Evolutionary conservation across 148 eudicot genomes (phyloP).

Genomic region (Simmondsia chinensis): DNA sequence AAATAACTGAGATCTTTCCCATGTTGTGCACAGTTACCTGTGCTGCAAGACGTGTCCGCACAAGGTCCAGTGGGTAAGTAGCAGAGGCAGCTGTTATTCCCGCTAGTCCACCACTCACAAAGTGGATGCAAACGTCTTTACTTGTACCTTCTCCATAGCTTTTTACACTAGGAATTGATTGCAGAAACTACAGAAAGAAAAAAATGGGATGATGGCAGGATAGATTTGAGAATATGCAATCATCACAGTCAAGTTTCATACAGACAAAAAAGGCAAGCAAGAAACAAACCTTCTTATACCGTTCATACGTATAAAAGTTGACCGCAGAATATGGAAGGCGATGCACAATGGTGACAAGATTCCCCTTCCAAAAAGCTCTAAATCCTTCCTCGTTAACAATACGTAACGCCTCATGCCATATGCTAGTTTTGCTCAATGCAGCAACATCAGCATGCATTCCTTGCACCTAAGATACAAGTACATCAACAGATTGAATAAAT

Average conservation of each 20-base stretch:
- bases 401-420: slow-evolving; percentile 73
- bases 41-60: slow-evolving; percentile 64
- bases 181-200: slow-evolving; percentile 30
- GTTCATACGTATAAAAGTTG: slow-evolving; percentile 72
- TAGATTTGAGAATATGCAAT: background rate
- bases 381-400: slow-evolving; percentile 74
- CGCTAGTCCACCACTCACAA: slow-evolving; percentile 76
- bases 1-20: background rate
- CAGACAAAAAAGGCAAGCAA: slow-evolving; percentile 1
- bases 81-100: slow-evolving; percentile 79
- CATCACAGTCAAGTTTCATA: background rate
- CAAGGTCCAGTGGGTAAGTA: slow-evolving; percentile 61
- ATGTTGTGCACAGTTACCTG: slow-evolving; percentile 27
- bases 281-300: slow-evolving; percentile 64
- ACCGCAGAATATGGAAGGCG: slow-evolving; percentile 85
- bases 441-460: slow-evolving; percentile 83
- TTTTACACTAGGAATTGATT: slow-evolving; percentile 34
- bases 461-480: slow-evolving; percentile 43
- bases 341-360: slow-evolving; percentile 74
- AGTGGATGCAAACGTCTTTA: slow-evolving; percentile 39
- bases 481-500: background rate
- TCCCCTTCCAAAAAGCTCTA: slow-evolving; percentile 91
- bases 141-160: slow-evolving; percentile 28
- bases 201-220: slow-evolving; percentile 2
- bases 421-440: slow-evolving; percentile 39